A percentile compares a stretch with the other conserved stretches of the same genome.
phyloP scores from a whole-genome alignment of 2,329 filamentous ascomycete species.

The Fusarium veterinarium region DNA sequence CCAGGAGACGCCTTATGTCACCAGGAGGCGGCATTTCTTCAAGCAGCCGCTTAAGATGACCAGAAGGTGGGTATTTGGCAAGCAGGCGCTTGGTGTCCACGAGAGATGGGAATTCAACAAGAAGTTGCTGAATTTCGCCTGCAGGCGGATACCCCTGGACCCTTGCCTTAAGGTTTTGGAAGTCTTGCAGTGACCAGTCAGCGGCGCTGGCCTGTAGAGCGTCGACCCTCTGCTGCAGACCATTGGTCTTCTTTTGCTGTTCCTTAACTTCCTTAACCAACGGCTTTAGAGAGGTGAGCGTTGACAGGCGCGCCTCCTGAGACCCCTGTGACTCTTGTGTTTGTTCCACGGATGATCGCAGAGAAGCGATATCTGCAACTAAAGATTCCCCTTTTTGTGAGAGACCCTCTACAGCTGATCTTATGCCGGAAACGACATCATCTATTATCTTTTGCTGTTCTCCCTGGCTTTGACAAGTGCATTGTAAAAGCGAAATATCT shows the following conservation, averaged over 20 bases:
- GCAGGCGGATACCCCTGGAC: constrained; percentile 10
- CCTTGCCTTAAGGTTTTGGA: neutral
- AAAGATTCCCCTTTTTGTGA: constrained; percentile 4
- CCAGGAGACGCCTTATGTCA: neutral
- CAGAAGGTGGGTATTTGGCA: neutral
- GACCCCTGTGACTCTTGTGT: neutral
- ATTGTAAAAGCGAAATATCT: constrained; percentile 4
- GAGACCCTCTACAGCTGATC: neutral
- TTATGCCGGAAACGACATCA: constrained; percentile 3
- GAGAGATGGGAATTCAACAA: neutral
- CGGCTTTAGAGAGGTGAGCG: neutral
- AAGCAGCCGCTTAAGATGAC: neutral
- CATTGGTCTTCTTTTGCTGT: constrained; percentile 6
- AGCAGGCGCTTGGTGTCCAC: neutral
- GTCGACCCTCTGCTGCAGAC: constrained; percentile 3
- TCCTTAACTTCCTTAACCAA: constrained; percentile 1
- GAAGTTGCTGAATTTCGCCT: neutral
- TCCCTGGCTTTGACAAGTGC: neutral
- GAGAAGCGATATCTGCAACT: neutral
- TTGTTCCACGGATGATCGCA: neutral
- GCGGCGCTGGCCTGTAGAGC: neutral
- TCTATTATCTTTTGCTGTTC: constrained; percentile 5
- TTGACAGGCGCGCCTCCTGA: neutral
- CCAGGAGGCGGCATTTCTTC: neutral
- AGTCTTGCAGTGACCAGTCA: constrained; percentile 1